Evolutionary conservation across 1,284 basidiomycete species (phyloP).

Genomic region (Cystobasidium pallidum): DNA sequence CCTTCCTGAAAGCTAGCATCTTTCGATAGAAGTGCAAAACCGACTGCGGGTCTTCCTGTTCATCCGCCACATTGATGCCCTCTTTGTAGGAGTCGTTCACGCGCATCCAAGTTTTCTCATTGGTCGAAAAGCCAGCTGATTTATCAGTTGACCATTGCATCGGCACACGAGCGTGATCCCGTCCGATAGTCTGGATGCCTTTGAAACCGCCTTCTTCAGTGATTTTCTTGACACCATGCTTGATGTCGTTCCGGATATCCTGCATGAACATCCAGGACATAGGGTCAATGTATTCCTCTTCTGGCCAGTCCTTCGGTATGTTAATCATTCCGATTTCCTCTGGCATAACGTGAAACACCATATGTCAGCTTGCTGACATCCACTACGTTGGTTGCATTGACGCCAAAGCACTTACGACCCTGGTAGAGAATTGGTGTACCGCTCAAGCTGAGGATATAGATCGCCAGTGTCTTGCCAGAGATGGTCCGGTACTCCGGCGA

Average conservation of each 20-base stretch:
- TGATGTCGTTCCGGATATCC: conserved; percentile 38
- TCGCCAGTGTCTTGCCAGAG: conserved; percentile 58
- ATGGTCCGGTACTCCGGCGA: conserved; percentile 37
- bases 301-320: conserved; percentile 66
- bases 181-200: conserved; percentile 65
- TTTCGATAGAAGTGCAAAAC: conserved; percentile 33
- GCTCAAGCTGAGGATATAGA: conserved; percentile 65
- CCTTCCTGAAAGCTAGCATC: conserved; percentile 34
- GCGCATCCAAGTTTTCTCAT: conserved; percentile 64
- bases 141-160: conserved; percentile 69
- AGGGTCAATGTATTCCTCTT: conserved; percentile 72
- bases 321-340: conserved; percentile 72
- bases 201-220: conserved; percentile 67
- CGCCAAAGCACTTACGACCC: conserved; percentile 25
- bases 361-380: background rate
- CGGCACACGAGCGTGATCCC: conserved; percentile 71
- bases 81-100: conserved; percentile 68
- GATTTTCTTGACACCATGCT: conserved; percentile 58
- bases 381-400: too few species aligned
- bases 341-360: conserved; percentile 60
- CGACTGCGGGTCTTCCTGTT: conserved; percentile 59
- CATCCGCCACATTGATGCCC: conserved; percentile 65
- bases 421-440: conserved; percentile 71
- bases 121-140: conserved; percentile 67
- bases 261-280: conserved; percentile 57